phyloP scores from a whole-genome alignment of 169 alveolate genomes.

The Plasmodium gaboni region DNA sequence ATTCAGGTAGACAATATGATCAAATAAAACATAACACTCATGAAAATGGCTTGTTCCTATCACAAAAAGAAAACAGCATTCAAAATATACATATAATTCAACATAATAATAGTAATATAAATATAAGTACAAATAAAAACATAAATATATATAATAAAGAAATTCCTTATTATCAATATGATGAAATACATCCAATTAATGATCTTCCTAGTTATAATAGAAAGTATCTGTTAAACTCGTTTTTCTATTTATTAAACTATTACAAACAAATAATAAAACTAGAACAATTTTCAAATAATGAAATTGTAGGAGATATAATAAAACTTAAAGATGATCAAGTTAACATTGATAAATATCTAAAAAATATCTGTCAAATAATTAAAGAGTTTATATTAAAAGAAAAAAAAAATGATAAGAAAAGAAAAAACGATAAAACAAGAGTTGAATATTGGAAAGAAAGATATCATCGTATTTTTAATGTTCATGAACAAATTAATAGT shows the following conservation, averaged over 20 bases:
- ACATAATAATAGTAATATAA: neutral
- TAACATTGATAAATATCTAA: constrained; percentile 46
- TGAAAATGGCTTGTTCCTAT: neutral
- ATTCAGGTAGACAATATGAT: constrained; percentile 1
- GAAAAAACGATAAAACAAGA: constrained; percentile 58
- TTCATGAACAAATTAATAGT: constrained; percentile 70
- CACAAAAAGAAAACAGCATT: no score
- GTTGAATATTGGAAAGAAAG: constrained; percentile 63
- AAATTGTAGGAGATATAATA: constrained; percentile 49
- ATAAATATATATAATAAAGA: constrained; percentile 8
- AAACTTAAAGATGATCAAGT: constrained; percentile 55
- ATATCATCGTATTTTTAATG: constrained; percentile 34
- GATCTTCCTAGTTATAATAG: neutral
- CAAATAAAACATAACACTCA: neutral
- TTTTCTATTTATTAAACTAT: constrained; percentile 43
- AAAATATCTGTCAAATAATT: constrained; percentile 36
- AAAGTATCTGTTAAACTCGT: constrained; percentile 32
- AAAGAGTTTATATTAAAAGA: constrained; percentile 57
- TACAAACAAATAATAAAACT: constrained; percentile 63
- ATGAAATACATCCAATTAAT: no score
- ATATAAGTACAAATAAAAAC: neutral
- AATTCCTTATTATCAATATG: neutral
- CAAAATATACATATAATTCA: neutral
- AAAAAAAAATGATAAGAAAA: constrained; percentile 39
- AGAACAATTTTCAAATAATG: constrained; percentile 50